Conservation (phyloP, 768 basidiomycete genomes). For the Calocera cornea region DNA sequence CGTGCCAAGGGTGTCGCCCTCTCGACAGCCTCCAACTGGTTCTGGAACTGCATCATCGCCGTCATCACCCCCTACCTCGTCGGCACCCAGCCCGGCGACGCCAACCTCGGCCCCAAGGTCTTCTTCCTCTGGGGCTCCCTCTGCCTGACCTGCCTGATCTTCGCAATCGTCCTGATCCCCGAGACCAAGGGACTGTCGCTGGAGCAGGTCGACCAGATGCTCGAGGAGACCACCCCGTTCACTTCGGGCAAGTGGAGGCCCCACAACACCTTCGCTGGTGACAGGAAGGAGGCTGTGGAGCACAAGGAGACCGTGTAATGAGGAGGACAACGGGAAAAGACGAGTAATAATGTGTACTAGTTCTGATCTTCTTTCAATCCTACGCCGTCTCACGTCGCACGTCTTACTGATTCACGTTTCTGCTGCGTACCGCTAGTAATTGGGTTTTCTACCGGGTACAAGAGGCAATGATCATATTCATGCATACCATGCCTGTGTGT, state of each 20-base stretch:
- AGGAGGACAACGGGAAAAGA: no score
- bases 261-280: not conserved
- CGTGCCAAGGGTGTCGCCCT: constrained; percentile 71
- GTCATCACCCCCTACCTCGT: constrained; percentile 6
- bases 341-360: not conserved
- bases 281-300: not conserved
- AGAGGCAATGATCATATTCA: not conserved
- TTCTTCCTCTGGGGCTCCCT: constrained; percentile 2
- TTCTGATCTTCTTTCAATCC: not conserved
- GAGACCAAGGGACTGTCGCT: constrained; percentile 25
- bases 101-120: not conserved
- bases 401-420: not conserved
- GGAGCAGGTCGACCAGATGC: constrained; percentile 16
- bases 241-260: not conserved
- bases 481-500: not conserved
- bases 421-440: not conserved
- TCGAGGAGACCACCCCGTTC: not conserved
- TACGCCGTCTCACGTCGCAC: not conserved
- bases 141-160: constrained; percentile 15
- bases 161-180: constrained; percentile 25
- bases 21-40: constrained; percentile 76
- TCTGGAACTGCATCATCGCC: constrained; percentile 46
- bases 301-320: constrained; percentile 4
- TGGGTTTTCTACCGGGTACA: not conserved
- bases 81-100: not conserved